Conservation (phyloP, 139 green algal genomes). For the Chlorella vulgaris region DNA sequence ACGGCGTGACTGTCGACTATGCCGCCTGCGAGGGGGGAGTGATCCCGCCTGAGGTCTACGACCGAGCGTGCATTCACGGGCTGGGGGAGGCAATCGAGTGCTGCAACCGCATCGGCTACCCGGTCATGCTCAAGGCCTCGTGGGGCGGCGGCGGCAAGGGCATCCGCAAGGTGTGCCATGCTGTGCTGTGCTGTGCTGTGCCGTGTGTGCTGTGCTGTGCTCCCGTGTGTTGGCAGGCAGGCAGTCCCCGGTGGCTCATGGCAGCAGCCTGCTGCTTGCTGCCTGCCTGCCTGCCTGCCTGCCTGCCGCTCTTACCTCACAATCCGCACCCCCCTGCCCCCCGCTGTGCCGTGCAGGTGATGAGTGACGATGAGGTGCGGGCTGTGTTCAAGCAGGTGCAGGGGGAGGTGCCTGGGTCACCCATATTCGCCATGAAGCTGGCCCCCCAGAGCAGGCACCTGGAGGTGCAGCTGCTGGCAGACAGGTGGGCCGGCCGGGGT, state of each 20-base stretch:
- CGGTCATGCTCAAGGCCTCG: slow-evolving; percentile 97
- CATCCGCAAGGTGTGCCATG: slow-evolving; percentile 81
- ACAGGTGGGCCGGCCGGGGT: slow-evolving; percentile 53
- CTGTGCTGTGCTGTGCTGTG: no score
- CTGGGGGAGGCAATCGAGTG: slow-evolving; percentile 73
- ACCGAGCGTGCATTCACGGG: slow-evolving; percentile 73
- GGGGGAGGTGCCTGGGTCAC: slow-evolving; percentile 94
- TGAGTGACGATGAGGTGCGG: slow-evolving; percentile 50
- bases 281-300: background rate
- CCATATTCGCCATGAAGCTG: slow-evolving; percentile 99
- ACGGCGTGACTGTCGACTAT: slow-evolving; percentile 72
- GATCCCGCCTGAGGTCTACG: slow-evolving; percentile 81
- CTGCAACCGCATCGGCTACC: slow-evolving; percentile 88
- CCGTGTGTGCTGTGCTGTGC: no score
- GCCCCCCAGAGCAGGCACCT: slow-evolving; percentile 84
- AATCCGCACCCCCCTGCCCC: background rate
- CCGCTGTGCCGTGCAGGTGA: slow-evolving; percentile 57
- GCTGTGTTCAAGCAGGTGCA: slow-evolving; percentile 71
- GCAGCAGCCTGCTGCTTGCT: background rate
- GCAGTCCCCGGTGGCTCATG: no score
- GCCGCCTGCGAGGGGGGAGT: slow-evolving; percentile 62
- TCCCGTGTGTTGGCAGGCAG: no score
- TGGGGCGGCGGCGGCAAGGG: slow-evolving; percentile 98
- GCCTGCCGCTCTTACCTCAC: background rate
- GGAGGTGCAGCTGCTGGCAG: slow-evolving; percentile 96